Evolutionary conservation across 75 land plant genomes (phyloP).

Genomic region (Gnetum montanum): DNA sequence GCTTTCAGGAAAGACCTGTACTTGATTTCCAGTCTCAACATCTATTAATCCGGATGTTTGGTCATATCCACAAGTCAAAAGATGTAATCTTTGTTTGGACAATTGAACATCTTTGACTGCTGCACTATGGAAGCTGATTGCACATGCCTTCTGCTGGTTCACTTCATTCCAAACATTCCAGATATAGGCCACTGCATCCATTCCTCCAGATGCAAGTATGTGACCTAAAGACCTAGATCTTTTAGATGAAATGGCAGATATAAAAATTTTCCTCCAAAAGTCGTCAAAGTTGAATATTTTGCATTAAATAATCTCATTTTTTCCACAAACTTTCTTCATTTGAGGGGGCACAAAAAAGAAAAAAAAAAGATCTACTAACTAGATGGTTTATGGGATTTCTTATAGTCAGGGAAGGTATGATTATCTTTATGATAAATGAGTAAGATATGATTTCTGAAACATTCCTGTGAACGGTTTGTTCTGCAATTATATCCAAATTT

Average conservation of each 20-base stretch:
- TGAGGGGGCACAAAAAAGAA: background rate
- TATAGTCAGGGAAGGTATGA: too few species aligned
- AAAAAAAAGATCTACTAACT: too few species aligned
- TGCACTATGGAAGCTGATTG: slow-evolving; percentile 45
- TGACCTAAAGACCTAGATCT: slow-evolving; percentile 61
- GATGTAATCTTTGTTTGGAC: slow-evolving; percentile 56
- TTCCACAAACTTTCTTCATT: slow-evolving; percentile 15
- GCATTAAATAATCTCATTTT: background rate
- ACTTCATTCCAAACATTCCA: slow-evolving; percentile 81
- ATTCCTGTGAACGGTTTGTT: too few species aligned
- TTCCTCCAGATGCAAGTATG: slow-evolving; percentile 89
- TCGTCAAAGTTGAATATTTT: background rate
- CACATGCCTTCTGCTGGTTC: slow-evolving; percentile 36
- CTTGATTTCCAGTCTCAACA: slow-evolving; percentile 66
- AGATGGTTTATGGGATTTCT: too few species aligned
- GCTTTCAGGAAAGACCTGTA: slow-evolving; percentile 52
- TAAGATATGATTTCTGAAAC: too few species aligned
- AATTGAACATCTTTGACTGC: slow-evolving; percentile 88
- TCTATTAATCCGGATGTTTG: slow-evolving; percentile 55
- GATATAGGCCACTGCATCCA: slow-evolving; percentile 58
- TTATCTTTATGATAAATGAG: too few species aligned
- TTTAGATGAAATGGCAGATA: too few species aligned
- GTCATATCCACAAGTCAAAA: slow-evolving; percentile 91
- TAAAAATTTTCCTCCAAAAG: too few species aligned
- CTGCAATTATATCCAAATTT: too few species aligned